Percentiles rank a stretch among this genome's conserved stretches.
These are phyloP conservation scores for Fragaria ananassa DNA, from an alignment of 306 rosid genomes.

Conservation along the genomic window DNA sequence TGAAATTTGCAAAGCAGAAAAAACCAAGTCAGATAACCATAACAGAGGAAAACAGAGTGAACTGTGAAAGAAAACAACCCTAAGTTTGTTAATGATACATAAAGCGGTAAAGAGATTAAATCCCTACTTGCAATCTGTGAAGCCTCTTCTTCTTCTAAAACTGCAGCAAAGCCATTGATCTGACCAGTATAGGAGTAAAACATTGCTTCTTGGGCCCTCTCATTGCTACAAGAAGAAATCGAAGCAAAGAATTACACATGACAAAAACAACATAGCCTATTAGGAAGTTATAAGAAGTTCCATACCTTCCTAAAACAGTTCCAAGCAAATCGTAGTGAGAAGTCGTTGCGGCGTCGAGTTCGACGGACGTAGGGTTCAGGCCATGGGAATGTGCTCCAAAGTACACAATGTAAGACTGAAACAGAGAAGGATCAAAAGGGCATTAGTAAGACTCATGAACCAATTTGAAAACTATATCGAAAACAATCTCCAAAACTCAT, in stretches of 20 bases:
- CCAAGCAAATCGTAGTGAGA: conserved; percentile 52
- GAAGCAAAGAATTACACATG: neutral
- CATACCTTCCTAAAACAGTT: conserved; percentile 52
- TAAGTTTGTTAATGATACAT: neutral
- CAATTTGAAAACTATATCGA: neutral
- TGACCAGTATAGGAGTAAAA: conserved; percentile 56
- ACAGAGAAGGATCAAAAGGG: neutral
- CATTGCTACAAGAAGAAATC: conserved; percentile 24
- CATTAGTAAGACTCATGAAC: neutral
- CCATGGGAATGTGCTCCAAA: conserved; percentile 51
- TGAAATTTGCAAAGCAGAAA: conserved; percentile 15
- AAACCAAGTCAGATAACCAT: neutral
- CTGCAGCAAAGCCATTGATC: conserved; percentile 79
- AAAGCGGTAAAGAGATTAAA: neutral
- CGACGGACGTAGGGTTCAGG: conserved; percentile 16
- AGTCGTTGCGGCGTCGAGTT: conserved; percentile 28
- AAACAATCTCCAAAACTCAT: neutral
- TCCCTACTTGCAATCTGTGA: conserved; percentile 40
- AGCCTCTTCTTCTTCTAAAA: conserved; percentile 55
- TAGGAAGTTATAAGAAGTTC: neutral
- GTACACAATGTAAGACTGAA: conserved; percentile 72
- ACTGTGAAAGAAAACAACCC: neutral
- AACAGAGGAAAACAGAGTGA: neutral
- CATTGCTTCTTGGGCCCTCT: conserved; percentile 48
- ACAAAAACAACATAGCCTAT: neutral